Evolutionary conservation across 2,329 filamentous ascomycete genomes (phyloP).

Genomic region (Xylariaceae sp.): DNA sequence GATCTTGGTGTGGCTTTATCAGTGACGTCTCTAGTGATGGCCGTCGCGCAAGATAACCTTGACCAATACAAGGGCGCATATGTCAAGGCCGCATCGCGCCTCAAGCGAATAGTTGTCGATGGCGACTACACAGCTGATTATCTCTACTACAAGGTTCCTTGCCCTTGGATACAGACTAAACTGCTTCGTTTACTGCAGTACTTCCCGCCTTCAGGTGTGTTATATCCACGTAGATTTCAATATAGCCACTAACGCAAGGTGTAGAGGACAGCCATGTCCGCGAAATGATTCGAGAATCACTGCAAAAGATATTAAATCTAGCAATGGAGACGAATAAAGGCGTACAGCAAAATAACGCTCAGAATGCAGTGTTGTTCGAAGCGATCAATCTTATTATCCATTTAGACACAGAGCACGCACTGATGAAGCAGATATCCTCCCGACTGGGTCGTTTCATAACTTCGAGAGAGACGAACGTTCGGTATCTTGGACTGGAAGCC

Average conservation of each 20-base stretch:
- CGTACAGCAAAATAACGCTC: slow-evolving; percentile 98
- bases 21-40: slow-evolving; percentile 93
- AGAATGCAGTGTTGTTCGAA: slow-evolving; percentile 97
- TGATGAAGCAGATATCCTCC: slow-evolving; percentile 95
- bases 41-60: slow-evolving; percentile 89
- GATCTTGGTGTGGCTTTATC: slow-evolving; percentile 95
- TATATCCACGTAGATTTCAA: slow-evolving; percentile 31
- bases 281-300: slow-evolving; percentile 86
- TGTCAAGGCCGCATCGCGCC: slow-evolving; percentile 85
- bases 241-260: slow-evolving; percentile 34
- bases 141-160: slow-evolving; percentile 99
- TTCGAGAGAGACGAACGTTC: slow-evolving; percentile 94
- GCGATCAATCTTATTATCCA: slow-evolving; percentile 99
- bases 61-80: slow-evolving; percentile 95
- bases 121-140: slow-evolving; percentile 90
- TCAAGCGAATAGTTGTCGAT: slow-evolving; percentile 91
- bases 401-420: slow-evolving; percentile 87
- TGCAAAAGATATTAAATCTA: slow-evolving; percentile 88
- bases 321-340: slow-evolving; percentile 97
- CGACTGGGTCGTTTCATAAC: slow-evolving; percentile 94
- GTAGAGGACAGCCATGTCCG: slow-evolving; percentile 90
- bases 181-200: slow-evolving; percentile 90
- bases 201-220: slow-evolving; percentile 86
- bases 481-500: slow-evolving; percentile 92
- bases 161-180: slow-evolving; percentile 98